Percentiles rank a stretch among this genome's conserved stretches.
These are phyloP conservation scores for Chlamydomonas asymmetrica DNA, from an alignment of 139 green algal genomes.

Conservation along the genomic window DNA sequence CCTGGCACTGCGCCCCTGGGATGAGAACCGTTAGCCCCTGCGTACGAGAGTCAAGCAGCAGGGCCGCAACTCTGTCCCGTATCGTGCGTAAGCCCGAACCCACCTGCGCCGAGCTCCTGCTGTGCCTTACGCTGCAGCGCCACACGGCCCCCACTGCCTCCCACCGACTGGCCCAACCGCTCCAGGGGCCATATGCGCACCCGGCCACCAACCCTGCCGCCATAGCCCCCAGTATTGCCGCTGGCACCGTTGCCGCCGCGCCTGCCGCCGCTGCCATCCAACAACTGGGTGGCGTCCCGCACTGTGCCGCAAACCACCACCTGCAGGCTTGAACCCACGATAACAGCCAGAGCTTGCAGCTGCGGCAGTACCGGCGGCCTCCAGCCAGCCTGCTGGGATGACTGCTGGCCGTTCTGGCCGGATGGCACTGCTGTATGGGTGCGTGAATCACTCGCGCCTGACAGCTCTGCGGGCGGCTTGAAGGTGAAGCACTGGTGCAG, in stretches of 20 bases:
- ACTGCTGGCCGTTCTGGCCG: neutral
- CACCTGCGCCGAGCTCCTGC: constrained; percentile 13
- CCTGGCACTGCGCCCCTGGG: no score
- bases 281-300: constrained; percentile 7
- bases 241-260: neutral
- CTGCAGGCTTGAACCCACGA: constrained; percentile 26
- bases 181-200: constrained; percentile 54
- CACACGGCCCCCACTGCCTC: neutral
- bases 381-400: neutral
- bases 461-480: neutral
- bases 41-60: neutral
- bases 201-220: neutral
- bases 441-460: neutral
- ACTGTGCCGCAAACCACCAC: constrained; percentile 14
- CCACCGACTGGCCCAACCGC: no score
- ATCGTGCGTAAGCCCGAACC: neutral
- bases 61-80: neutral
- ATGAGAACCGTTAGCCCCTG: neutral
- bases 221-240: neutral
- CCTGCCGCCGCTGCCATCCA: constrained; percentile 3
- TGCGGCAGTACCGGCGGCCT: neutral
- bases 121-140: constrained; percentile 30
- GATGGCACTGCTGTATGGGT: neutral
- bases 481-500: constrained; percentile 34
- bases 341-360: constrained; percentile 26